A percentile compares a stretch with the other conserved stretches of the same genome.
phyloP scores from a whole-genome alignment of 495 filamentous ascomycete genomes.

The Podospora bellae-mahoneyi region DNA sequence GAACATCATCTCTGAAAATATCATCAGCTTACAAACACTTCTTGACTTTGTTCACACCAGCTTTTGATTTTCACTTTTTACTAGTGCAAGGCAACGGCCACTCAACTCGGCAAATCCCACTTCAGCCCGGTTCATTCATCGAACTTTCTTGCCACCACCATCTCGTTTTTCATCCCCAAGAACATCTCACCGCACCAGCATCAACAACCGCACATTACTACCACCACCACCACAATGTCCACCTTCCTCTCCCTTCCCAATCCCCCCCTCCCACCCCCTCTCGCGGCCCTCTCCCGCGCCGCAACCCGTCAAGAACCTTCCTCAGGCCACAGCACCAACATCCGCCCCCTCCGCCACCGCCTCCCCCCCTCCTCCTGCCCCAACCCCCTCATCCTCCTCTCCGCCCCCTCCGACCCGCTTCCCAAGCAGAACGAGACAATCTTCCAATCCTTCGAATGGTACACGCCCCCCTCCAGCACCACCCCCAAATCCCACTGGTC shows the following conservation, averaged over 20 bases:
- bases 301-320: slow-evolving; percentile 12
- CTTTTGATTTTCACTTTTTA: too few relatives aligned
- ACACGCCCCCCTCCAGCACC: slow-evolving; percentile 57
- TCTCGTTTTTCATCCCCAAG: background rate
- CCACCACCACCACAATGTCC: slow-evolving; percentile 17
- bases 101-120: too few relatives aligned
- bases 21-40: background rate
- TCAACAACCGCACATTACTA: background rate
- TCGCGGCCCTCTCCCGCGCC: slow-evolving; percentile 14
- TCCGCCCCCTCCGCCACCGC: slow-evolving; percentile 23
- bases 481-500: slow-evolving; percentile 50
- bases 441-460: slow-evolving; percentile 75
- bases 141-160: too few relatives aligned
- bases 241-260: slow-evolving; percentile 24
- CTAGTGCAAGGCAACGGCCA: too few relatives aligned
- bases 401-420: slow-evolving; percentile 5
- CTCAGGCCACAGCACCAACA: slow-evolving; percentile 21
- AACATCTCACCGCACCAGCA: background rate
- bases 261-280: slow-evolving; percentile 14
- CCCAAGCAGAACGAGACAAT: slow-evolving; percentile 54
- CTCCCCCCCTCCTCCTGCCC: slow-evolving; percentile 13
- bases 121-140: too few relatives aligned
- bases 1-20: background rate
- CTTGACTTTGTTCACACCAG: background rate
- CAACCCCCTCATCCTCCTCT: slow-evolving; percentile 16